Percentiles rank a stretch among this genome's conserved stretches.
Conservation (phyloP, 352 stramenopile species). For the Phytopythium cucurbitacearum region DNA sequence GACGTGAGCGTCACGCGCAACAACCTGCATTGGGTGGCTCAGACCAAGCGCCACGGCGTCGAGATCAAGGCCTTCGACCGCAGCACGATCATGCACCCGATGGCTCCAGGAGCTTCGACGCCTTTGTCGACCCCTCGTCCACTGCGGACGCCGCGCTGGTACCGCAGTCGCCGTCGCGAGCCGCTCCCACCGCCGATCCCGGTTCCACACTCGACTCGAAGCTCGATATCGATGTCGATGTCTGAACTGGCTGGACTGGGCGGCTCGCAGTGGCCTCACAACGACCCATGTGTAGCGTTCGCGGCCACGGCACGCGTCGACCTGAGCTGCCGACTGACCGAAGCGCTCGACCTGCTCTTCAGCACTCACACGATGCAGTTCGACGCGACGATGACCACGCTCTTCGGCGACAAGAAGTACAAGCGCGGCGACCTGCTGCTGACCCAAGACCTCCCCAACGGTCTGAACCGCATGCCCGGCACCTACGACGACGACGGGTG, state of each 20-base stretch:
- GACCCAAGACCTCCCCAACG: conserved; percentile 27
- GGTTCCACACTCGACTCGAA: neutral
- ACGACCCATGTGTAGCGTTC: conserved; percentile 41
- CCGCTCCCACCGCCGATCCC: neutral
- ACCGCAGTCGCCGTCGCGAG: neutral
- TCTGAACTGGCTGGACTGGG: no score
- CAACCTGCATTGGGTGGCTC: conserved; percentile 24
- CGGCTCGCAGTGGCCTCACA: conserved; percentile 25
- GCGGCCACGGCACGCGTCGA: conserved; percentile 51
- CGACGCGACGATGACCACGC: conserved; percentile 46
- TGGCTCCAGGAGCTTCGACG: neutral
- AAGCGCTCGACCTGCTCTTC: conserved; percentile 61
- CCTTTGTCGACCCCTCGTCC: neutral
- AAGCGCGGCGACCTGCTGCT: conserved; percentile 49
- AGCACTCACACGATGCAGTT: conserved; percentile 49
- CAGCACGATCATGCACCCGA: conserved; percentile 7
- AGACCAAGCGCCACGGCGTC: conserved; percentile 36
- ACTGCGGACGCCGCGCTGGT: conserved; percentile 3
- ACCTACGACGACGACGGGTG: conserved; percentile 14
- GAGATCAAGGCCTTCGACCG: conserved; percentile 55
- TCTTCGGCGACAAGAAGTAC: conserved; percentile 53
- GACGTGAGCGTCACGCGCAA: neutral
- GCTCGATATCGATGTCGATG: neutral
- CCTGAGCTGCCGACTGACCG: conserved; percentile 43
- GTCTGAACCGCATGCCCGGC: conserved; percentile 4